Evolutionary conservation across 495 filamentous ascomycete genomes (phyloP).

Genomic region (Penicillium antarcticum): DNA sequence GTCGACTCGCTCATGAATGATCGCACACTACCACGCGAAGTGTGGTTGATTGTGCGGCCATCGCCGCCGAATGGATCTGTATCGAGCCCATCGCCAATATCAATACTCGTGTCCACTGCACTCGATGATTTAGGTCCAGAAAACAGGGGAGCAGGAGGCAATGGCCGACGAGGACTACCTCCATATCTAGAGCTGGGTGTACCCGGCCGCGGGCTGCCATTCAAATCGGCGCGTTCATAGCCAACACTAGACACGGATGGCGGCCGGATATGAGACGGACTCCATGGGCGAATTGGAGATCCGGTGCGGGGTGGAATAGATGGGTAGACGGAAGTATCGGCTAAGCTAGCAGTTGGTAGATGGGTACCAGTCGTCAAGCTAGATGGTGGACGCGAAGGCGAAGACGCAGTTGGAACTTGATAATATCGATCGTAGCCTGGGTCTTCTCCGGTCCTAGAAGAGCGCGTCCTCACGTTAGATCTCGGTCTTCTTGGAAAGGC

Average conservation of each 20-base stretch:
- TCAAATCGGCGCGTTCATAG: constrained; percentile 85
- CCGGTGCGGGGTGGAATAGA: constrained; percentile 48
- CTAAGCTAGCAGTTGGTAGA: constrained; percentile 48
- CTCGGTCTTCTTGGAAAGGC: constrained; percentile 14
- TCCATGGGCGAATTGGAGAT: constrained; percentile 70
- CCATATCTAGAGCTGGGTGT: constrained; percentile 86
- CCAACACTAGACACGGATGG: constrained; percentile 52
- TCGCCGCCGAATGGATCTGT: constrained; percentile 70
- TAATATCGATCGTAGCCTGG: constrained; percentile 29
- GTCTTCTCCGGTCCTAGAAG: constrained; percentile 24
- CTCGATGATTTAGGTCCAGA: constrained; percentile 38
- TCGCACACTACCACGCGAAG: constrained; percentile 44
- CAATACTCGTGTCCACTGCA: constrained; percentile 40
- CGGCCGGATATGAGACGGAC: constrained; percentile 59
- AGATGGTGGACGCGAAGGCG: constrained; percentile 51
- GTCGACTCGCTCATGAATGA: constrained; percentile 70
- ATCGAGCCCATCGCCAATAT: constrained; percentile 56
- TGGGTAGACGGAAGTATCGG: constrained; percentile 38
- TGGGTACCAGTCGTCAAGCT: constrained; percentile 51
- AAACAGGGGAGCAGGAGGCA: constrained; percentile 91
- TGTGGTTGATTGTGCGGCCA: constrained; percentile 46
- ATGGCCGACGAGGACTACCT: constrained; percentile 76
- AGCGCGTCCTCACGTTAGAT: constrained; percentile 27
- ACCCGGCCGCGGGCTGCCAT: constrained; percentile 85
- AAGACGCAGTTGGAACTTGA: constrained; percentile 27